A percentile compares a stretch with the other conserved stretches of the same genome.
phyloP scores from a whole-genome alignment of 2,329 filamentous ascomycete genomes.

The Gnomoniopsis sp. region DNA sequence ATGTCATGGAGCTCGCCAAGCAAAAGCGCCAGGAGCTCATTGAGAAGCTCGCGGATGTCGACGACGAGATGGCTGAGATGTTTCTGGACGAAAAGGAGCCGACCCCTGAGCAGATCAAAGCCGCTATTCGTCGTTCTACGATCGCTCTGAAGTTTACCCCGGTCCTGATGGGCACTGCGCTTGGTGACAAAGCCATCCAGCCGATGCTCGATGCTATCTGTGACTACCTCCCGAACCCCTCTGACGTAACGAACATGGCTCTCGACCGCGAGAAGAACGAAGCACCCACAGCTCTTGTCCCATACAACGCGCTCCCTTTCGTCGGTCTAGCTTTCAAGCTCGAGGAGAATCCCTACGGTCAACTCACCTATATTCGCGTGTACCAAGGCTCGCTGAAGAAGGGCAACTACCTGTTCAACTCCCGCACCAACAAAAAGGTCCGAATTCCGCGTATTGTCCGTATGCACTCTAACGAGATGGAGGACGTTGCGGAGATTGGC shows the following conservation, averaged over 20 bases:
- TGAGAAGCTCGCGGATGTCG: slow-evolving; percentile 93
- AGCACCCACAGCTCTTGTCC: slow-evolving; percentile 78
- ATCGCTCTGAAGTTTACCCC: slow-evolving; percentile 86
- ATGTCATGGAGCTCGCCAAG: slow-evolving; percentile 69
- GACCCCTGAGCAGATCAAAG: slow-evolving; percentile 79
- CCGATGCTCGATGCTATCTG: slow-evolving; percentile 94
- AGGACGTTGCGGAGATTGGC: slow-evolving; percentile 87
- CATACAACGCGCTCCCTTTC: slow-evolving; percentile 91
- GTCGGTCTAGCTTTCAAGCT: slow-evolving; percentile 97
- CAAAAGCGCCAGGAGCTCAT: slow-evolving; percentile 84
- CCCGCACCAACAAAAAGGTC: slow-evolving; percentile 90
- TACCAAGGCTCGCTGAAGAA: slow-evolving; percentile 92
- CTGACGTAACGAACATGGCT: slow-evolving; percentile 83
- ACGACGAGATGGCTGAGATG: slow-evolving; percentile 94
- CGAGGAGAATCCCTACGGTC: slow-evolving; percentile 97
- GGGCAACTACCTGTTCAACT: slow-evolving; percentile 89
- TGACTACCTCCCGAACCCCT: slow-evolving; percentile 91
- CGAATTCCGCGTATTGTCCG: slow-evolving; percentile 95
- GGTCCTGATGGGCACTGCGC: slow-evolving; percentile 92
- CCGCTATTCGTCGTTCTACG: slow-evolving; percentile 87
- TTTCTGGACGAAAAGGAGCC: slow-evolving; percentile 87
- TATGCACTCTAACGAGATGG: slow-evolving; percentile 99
- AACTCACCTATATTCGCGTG: slow-evolving; percentile 96
- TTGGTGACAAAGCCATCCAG: slow-evolving; percentile 92
- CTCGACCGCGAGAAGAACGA: slow-evolving; percentile 80